Percentiles rank a stretch among this genome's conserved stretches.
These are phyloP conservation scores for Nannochloris sp. DNA, from an alignment of 139 green algal species.

Conservation along the genomic window DNA sequence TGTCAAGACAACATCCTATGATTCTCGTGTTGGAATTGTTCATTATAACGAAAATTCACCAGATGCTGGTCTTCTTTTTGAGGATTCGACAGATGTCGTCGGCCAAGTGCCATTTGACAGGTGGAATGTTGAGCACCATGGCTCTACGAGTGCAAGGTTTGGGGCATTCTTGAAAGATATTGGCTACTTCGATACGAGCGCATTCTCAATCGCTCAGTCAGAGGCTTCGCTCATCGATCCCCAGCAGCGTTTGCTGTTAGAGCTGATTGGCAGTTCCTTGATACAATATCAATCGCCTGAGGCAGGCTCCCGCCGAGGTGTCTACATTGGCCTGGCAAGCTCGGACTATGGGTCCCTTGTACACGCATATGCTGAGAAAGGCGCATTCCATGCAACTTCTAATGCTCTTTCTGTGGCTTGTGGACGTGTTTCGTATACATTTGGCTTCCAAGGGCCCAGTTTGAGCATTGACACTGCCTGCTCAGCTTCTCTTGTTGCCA, in stretches of 20 bases:
- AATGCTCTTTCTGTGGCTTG: conserved; percentile 46
- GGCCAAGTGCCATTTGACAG: conserved; percentile 27
- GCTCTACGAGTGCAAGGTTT: conserved; percentile 36
- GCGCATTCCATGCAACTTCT: conserved; percentile 59
- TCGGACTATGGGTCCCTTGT: conserved; percentile 64
- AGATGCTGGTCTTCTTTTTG: not conserved
- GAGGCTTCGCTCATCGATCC: conserved; percentile 70
- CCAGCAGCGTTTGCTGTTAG: conserved; percentile 38
- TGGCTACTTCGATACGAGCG: conserved; percentile 56
- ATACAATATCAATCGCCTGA: not conserved
- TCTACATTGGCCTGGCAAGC: conserved; percentile 66
- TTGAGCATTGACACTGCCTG: conserved; percentile 75
- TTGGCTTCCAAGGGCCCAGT: conserved; percentile 56
- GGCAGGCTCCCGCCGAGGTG: conserved; percentile 21
- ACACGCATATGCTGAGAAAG: conserved; percentile 14
- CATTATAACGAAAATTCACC: conserved; percentile 5
- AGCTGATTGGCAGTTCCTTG: conserved; percentile 23
- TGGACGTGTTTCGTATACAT: conserved; percentile 62
- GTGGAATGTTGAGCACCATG: conserved; percentile 44
- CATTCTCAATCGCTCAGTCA: conserved; percentile 42
- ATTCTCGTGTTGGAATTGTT: conserved; percentile 3
- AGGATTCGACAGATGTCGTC: conserved; percentile 31
- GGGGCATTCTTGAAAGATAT: conserved; percentile 36
- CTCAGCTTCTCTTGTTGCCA: conserved; percentile 48
- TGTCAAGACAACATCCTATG: not conserved